A percentile compares a stretch with the other conserved stretches of the same genome.
Conservation (phyloP, 352 stramenopile genomes). For the Globisporangium lucens region DNA sequence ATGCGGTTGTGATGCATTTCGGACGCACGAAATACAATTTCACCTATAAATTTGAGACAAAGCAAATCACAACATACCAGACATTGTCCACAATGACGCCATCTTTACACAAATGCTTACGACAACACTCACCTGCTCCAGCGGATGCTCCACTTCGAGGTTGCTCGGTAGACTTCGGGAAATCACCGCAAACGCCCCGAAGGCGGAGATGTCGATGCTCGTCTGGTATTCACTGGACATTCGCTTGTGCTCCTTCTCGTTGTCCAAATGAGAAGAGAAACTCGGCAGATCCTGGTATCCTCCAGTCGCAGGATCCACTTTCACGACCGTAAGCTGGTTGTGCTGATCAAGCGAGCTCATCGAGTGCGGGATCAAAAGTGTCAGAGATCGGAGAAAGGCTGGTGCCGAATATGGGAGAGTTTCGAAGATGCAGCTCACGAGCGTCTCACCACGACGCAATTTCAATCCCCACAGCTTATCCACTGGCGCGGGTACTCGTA, state of each 20-base stretch:
- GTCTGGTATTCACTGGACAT: neutral
- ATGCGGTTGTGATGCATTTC: conserved; percentile 3
- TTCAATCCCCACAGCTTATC: neutral
- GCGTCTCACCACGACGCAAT: conserved; percentile 24
- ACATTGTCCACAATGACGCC: neutral
- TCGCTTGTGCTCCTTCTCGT: neutral
- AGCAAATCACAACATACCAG: neutral
- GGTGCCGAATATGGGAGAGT: conserved; percentile 35
- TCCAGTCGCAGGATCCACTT: conserved; percentile 25
- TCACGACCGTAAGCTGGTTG: conserved; percentile 22
- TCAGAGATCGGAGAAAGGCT: conserved; percentile 22
- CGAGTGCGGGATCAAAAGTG: conserved; percentile 32
- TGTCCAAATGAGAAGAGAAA: neutral
- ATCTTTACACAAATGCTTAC: neutral
- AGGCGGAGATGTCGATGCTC: conserved; percentile 6
- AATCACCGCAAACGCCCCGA: conserved; percentile 17
- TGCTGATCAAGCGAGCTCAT: conserved; percentile 13
- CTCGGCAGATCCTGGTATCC: neutral
- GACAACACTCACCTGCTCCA: conserved; percentile 17
- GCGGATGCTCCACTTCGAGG: conserved; percentile 10
- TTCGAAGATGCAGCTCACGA: conserved; percentile 48
- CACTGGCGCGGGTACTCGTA: conserved; percentile 17
- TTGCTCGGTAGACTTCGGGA: conserved; percentile 8
- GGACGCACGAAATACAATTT: conserved; percentile 17
- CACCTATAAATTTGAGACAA: neutral